phyloP scores from a whole-genome alignment of 495 filamentous ascomycete species.

The Lentithecium fluviatile region DNA sequence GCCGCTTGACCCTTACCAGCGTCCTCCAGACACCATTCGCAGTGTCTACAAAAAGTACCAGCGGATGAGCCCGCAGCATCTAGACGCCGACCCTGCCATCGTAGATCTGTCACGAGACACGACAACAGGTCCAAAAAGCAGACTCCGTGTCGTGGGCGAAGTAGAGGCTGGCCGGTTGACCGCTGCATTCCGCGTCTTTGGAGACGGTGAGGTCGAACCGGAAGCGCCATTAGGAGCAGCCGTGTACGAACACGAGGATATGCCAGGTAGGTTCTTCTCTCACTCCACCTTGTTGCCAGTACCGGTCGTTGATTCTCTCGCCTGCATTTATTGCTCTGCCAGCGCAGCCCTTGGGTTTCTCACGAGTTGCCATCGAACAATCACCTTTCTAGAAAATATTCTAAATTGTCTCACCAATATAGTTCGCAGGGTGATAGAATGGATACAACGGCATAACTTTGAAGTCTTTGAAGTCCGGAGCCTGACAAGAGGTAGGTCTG shows the following conservation, averaged over 20 bases:
- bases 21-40: conserved; percentile 64
- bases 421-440: too few species aligned
- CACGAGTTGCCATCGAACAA: too few species aligned
- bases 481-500: conserved; percentile 58
- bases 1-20: conserved; percentile 64
- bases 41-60: conserved; percentile 66
- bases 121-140: background rate
- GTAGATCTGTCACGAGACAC: conserved; percentile 43
- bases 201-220: background rate
- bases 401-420: too few species aligned
- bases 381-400: too few species aligned
- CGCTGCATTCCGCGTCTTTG: conserved; percentile 13
- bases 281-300: background rate
- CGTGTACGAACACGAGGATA: conserved; percentile 37
- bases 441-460: too few species aligned
- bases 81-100: conserved; percentile 51
- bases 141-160: conserved; percentile 6
- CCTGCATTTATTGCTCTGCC: too few species aligned
- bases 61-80: conserved; percentile 45
- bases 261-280: conserved; percentile 40
- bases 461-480: too few species aligned
- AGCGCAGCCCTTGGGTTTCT: too few species aligned
- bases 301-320: too few species aligned
- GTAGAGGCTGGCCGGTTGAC: conserved; percentile 20
- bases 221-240: background rate